Conservation (phyloP, 768 basidiomycete species). For the Pisolithus tinctorius region DNA sequence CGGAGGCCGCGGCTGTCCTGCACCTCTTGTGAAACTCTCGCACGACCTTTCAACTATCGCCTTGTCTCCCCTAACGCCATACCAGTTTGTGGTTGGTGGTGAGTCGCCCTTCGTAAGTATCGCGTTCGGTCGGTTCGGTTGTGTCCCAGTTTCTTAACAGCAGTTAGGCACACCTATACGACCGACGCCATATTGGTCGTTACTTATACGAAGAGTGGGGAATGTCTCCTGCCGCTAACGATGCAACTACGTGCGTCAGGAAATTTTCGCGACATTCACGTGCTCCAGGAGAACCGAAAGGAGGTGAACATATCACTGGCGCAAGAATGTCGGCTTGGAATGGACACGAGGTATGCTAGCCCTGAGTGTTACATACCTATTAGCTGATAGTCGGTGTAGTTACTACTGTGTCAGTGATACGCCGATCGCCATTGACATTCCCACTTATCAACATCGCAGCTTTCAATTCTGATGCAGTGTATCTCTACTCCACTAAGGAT, state of each 20-base stretch:
- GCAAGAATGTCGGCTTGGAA: constrained; percentile 63
- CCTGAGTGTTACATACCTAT: background rate
- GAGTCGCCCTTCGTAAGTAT: constrained; percentile 64
- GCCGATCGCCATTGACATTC: constrained; percentile 1
- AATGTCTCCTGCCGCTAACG: constrained; percentile 36
- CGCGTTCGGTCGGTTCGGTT: background rate
- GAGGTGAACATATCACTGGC: constrained; percentile 66
- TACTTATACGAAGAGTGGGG: constrained; percentile 68
- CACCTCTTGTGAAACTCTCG: constrained; percentile 60
- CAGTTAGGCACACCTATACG: constrained; percentile 48
- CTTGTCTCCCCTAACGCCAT: constrained; percentile 71
- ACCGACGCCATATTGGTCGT: constrained; percentile 66
- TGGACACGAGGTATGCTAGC: constrained; percentile 60
- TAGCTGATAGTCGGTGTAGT: constrained; percentile 31
- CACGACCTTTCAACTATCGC: constrained; percentile 68
- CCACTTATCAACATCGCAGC: constrained; percentile 35
- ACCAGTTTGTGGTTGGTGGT: constrained; percentile 82
- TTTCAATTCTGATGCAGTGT: constrained; percentile 66
- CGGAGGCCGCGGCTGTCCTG: constrained; percentile 47
- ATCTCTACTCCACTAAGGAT: constrained; percentile 69
- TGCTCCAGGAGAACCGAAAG: constrained; percentile 28
- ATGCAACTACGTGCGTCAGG: constrained; percentile 72
- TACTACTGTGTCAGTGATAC: constrained; percentile 51
- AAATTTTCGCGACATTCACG: constrained; percentile 56
- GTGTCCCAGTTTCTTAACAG: background rate